Base-by-base conservation (phyloP, 2,329 filamentous ascomycete species). In the Aspergillus floridensis region DNA sequence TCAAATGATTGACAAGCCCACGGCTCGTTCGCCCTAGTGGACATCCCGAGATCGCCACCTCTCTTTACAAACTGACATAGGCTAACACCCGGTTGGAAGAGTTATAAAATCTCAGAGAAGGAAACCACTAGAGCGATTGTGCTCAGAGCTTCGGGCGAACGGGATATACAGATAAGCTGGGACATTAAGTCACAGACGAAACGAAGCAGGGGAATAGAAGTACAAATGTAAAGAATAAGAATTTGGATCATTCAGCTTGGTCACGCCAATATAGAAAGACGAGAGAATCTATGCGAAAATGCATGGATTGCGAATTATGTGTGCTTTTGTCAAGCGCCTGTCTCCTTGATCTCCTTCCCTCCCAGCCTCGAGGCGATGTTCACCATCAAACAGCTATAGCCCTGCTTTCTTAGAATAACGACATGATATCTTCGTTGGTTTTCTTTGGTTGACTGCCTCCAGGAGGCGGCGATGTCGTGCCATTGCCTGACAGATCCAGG, bases 401-500 rank as follows among this genome's bases (percentile, higher is more conserved):
- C 44, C 59, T 54, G 51, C 32, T 24, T 22, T 29, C 29, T 59
- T 77, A 85, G 68, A 86, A 84, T 68, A 85, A 71, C 56, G 82
- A 82, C 61, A 86, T 65, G 48, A 85, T 76, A 67, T 86, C 82
- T 63, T 85, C 81, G 59, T 84, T 85, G 57, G 75, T 80, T 74
- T 82, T 82, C 72, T 81, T 81, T 47, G 65, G 63, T 53, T 72
- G 69, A 44, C 62, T 68, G 38, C 63, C 66, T 12, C 63, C 53
- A 4, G 66, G 53, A 38, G 66, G 63, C 19, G 69, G 63, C 38
- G 74, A 63, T 51, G 69, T 61, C 29, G 65, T 66, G 56, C 61
- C 59, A 57, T 70, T 70, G 46, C 85, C 86, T 50, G 87, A 84
- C 71, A 99, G 80, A 77, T 91, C 88, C 78, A 99, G 81, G 4